Evolutionary conservation across 2,329 filamentous ascomycete genomes (phyloP).

Genomic region (Neonectria coccinea): DNA sequence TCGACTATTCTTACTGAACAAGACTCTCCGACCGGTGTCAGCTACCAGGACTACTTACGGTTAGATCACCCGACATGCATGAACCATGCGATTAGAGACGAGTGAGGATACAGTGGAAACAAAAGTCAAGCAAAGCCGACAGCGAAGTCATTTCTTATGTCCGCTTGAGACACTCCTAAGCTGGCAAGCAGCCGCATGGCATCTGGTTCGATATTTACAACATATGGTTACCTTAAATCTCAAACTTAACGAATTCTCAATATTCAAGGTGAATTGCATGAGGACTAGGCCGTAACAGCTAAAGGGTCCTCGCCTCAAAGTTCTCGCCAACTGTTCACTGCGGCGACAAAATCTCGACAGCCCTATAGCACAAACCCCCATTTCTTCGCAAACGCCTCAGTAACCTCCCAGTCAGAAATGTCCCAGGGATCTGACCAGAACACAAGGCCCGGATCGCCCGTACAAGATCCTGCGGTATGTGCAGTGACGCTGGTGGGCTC

Average conservation of each 20-base stretch:
- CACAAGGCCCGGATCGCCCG: constrained; percentile 26
- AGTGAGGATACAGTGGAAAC: background rate
- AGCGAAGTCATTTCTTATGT: too few species aligned
- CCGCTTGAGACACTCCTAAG: too few species aligned
- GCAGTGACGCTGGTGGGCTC: background rate
- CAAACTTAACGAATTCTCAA: too few species aligned
- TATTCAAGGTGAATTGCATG: too few species aligned
- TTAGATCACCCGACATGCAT: background rate
- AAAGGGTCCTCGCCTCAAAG: constrained; percentile 32
- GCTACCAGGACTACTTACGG: background rate
- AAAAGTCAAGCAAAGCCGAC: too few species aligned
- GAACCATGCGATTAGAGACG: background rate
- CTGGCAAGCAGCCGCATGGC: too few species aligned
- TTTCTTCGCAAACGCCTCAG: constrained; percentile 30
- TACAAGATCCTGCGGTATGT: background rate
- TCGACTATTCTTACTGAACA: background rate
- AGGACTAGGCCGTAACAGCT: constrained; percentile 13
- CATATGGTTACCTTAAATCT: too few species aligned
- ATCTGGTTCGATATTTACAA: too few species aligned
- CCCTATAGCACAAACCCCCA: constrained; percentile 34
- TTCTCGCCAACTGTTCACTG: constrained; percentile 33
- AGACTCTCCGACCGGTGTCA: background rate
- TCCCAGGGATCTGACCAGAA: constrained; percentile 39
- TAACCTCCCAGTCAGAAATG: constrained; percentile 34
- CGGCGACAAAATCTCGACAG: constrained; percentile 28